Conservation (phyloP, 2,329 filamentous ascomycete species). For the Cladosporium sp. region DNA sequence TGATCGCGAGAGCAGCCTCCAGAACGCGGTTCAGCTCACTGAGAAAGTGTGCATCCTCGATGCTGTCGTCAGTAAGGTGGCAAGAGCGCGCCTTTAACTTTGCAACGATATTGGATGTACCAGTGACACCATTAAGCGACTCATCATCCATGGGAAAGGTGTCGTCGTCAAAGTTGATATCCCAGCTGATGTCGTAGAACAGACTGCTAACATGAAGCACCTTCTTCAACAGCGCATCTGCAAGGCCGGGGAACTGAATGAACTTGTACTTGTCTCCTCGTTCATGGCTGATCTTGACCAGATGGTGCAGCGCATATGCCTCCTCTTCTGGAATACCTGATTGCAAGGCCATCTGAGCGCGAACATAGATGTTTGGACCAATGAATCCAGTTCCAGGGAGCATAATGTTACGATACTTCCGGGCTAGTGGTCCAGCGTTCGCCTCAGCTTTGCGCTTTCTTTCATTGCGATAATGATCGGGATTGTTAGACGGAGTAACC, state of each 20-base stretch:
- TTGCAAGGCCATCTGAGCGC: slow-evolving; percentile 75
- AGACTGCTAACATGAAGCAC: slow-evolving; percentile 69
- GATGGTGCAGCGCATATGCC: slow-evolving; percentile 84
- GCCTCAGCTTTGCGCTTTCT: slow-evolving; percentile 41
- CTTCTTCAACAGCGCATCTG: slow-evolving; percentile 82
- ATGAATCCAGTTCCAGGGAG: slow-evolving; percentile 55
- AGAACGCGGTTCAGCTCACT: slow-evolving; percentile 70
- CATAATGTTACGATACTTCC: slow-evolving; percentile 49
- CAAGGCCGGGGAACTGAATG: slow-evolving; percentile 80
- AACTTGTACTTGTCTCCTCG: slow-evolving; percentile 94
- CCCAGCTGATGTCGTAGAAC: slow-evolving; percentile 79
- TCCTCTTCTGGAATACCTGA: slow-evolving; percentile 76
- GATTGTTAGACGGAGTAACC: slow-evolving; percentile 67
- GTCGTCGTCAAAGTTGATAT: slow-evolving; percentile 62
- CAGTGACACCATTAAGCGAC: slow-evolving; percentile 57
- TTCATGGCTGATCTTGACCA: slow-evolving; percentile 93
- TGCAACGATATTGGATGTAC: slow-evolving; percentile 66
- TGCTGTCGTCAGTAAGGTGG: slow-evolving; percentile 56
- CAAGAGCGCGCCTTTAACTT: slow-evolving; percentile 58
- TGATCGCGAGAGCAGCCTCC: slow-evolving; percentile 78
- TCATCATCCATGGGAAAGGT: slow-evolving; percentile 47
- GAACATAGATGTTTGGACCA: slow-evolving; percentile 87
- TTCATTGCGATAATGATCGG: slow-evolving; percentile 58
- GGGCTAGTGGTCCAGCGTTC: slow-evolving; percentile 38
- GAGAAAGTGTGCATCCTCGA: slow-evolving; percentile 65